Base-by-base conservation (phyloP, 1,284 basidiomycete species). In the Caloboletus firmus region DNA sequence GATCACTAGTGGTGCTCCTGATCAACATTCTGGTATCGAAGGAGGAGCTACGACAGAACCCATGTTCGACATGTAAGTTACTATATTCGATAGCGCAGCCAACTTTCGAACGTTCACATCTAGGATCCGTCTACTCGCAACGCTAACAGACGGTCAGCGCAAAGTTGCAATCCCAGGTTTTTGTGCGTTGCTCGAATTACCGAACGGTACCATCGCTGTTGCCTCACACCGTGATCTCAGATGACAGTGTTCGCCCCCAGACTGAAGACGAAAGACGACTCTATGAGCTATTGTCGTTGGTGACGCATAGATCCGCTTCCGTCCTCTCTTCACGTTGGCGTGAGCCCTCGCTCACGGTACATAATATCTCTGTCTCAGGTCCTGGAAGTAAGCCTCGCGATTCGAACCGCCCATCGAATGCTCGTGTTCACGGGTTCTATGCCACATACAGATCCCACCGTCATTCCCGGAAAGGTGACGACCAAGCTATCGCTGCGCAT, bases 21-120 rank as follows among this genome's bases (percentile, higher is more conserved):
- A 95, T 64, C 75, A 91, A 41, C 93, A 96, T 69, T 95, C 92
- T 12, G 96, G 96, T 60, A 84, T 98, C 9, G 93, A 98, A 63
- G 96, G 96, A 36, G 96, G 96, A 26, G 89, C 85, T 2, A 82
- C 88, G 1, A 77, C 78, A 5, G 95, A 98, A 71, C 94, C 95
- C 0, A 95, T 98, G 91, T 79, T 88, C 48, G 95, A 97, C 67
- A 92, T 96, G 89, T 91, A 64, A 57, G 80, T 45, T 67, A 36
- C 18, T 45, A 22, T 47, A 17, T 45, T 47, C 8, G 1, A 36
- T 7, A n/a, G 10, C 15, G 3, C 28, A 18, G 11, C 26, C 6
- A 50, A 52, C 49, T 47, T 31, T 46, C 36, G 5, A 54, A 59
- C 52, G 51, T 55, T 36, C 46, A 40, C 37, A 20, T 51, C 51